Base-by-base conservation (phyloP, 768 basidiomycete genomes). In the Pleurotus djamor region DNA sequence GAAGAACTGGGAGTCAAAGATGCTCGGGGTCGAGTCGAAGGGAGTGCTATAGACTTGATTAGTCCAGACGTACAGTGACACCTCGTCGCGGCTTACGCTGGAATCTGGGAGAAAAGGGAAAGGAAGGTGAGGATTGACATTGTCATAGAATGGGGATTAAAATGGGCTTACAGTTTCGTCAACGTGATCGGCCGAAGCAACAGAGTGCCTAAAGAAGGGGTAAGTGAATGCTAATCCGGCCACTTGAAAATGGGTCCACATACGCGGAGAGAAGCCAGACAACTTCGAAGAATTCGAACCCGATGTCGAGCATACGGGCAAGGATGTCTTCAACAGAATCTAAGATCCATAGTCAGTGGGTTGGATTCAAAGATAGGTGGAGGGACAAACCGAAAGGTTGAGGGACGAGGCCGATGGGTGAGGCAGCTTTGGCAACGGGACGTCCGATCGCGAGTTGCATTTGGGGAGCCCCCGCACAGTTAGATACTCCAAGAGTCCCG, bases 1-100 rank as follows among this genome's bases (percentile, higher is more conserved):
- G 66, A 74, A 80, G 63, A 81, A 68, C 64, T 81, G 79, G 12
- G 74, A 75, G 61, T 81, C 80, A 45, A 79, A 79, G 9, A 70
- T 51, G 4, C 64, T 61, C 1, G 79, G 80, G 4, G 79, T 81
- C 0, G 78, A 75, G 65, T 82, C 80, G 65, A 82, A 78, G 1
- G 80, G 78, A 6, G 74, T 71, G 35, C 74, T 67, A 28, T 3
- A 28, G 21, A 28, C 21, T 28, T 28, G 21, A 28, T 28, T 28
- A 28, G 21, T 28, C 21, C 21, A 28, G 21, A 3, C 21, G 21
- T 28, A 28, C 21, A 28, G 21, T 28, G 21, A 28, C 21, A 28
- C 21, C 21, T 28, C 21, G 28, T 51, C 6, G 10, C 21, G 8
- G 12, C 52, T 35, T 62, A 62, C 55, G 48, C 60, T 10, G 63